Percentiles rank a stretch among this genome's conserved stretches.
Evolutionary conservation across 2,329 filamentous ascomycete species (phyloP).

Genomic region (Dactylellina sp.): DNA sequence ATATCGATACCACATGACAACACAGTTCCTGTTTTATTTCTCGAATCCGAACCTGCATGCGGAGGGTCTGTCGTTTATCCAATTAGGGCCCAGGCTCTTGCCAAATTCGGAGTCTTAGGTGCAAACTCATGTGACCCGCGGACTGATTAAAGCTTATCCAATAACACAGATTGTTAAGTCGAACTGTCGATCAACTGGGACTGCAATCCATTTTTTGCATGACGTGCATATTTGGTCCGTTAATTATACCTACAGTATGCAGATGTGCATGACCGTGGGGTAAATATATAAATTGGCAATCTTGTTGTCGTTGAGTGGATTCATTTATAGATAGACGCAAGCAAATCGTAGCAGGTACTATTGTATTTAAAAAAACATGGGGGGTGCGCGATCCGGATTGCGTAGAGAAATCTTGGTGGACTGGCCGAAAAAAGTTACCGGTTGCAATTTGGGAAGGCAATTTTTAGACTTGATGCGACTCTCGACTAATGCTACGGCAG

Average conservation of each 20-base stretch:
- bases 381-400: no score
- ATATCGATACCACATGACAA: slow-evolving; percentile 7
- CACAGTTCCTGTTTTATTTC: slow-evolving; percentile 12
- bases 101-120: slow-evolving; percentile 18
- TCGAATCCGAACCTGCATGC: slow-evolving; percentile 1
- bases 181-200: not conserved
- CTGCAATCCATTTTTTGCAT: slow-evolving; percentile 7
- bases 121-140: slow-evolving; percentile 20
- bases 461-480: slow-evolving; percentile 37
- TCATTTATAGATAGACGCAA: not conserved
- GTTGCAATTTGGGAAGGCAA: slow-evolving; percentile 46
- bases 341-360: not conserved
- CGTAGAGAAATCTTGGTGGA: not conserved
- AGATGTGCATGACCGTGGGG: slow-evolving; percentile 1
- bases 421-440: slow-evolving; percentile 13
- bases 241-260: slow-evolving; percentile 7
- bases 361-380: not conserved
- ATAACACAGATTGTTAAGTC: slow-evolving; percentile 7
- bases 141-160: slow-evolving; percentile 13
- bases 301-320: not conserved
- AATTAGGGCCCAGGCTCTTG: slow-evolving; percentile 11
- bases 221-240: slow-evolving; percentile 42
- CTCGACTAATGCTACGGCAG: slow-evolving; percentile 23
- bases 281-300: slow-evolving; percentile 1
- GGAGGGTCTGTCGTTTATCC: slow-evolving; percentile 8